A percentile compares a stretch with the other conserved stretches of the same genome.
phyloP scores from a whole-genome alignment of 2,329 filamentous ascomycete species.

The Cercospora canescens region DNA sequence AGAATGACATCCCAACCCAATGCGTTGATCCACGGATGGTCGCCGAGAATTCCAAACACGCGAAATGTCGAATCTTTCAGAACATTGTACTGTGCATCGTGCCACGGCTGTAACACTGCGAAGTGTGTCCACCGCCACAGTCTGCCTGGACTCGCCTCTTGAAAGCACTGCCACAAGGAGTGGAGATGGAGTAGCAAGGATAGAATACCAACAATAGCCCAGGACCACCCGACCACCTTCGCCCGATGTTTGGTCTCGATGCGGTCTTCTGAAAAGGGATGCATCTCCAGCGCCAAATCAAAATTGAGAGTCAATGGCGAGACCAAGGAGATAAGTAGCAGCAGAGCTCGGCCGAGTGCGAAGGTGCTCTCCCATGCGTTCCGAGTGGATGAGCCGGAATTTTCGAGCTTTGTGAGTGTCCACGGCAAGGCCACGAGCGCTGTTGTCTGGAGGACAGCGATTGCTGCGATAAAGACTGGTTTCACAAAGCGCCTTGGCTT shows the following conservation, averaged over 20 bases:
- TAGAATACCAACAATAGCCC: neutral
- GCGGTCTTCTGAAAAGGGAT: neutral
- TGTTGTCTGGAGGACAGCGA: neutral
- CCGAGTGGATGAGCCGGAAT: neutral
- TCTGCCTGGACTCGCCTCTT: neutral
- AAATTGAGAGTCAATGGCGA: neutral
- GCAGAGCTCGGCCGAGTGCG: neutral
- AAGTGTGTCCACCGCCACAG: constrained; percentile 3
- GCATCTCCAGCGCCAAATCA: neutral
- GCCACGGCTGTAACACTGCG: constrained; percentile 7
- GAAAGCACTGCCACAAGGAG: constrained; percentile 3
- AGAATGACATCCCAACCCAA: constrained; percentile 61
- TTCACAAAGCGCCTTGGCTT: neutral
- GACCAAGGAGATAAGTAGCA: constrained; percentile 1
- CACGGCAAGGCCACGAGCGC: neutral
- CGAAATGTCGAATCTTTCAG: neutral
- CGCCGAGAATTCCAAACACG: constrained; percentile 47
- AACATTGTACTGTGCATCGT: neutral
- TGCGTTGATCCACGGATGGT: constrained; percentile 59
- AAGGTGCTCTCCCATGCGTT: neutral
- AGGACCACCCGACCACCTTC: constrained; percentile 1
- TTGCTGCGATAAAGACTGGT: neutral
- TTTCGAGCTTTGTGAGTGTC: neutral
- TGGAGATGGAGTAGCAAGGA: constrained; percentile 2
- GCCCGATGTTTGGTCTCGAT: neutral